Base-by-base conservation (phyloP, 2,329 filamentous ascomycete genomes). In the Hypocrella siamensis region DNA sequence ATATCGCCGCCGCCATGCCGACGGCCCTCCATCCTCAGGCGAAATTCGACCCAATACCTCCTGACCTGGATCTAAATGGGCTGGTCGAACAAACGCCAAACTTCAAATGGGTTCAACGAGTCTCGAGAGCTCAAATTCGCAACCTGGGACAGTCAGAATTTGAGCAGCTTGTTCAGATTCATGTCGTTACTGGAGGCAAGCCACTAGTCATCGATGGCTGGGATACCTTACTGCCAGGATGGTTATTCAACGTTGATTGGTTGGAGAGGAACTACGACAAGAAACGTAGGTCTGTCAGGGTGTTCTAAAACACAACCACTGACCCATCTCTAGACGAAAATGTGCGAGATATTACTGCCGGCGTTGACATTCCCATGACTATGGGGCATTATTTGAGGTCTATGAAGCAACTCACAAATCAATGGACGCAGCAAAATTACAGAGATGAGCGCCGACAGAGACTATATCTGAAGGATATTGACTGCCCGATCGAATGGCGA, bases 401-500 rank as follows among this genome's bases (percentile, higher is more conserved):
- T 31, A 80, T 96, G 79, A 69, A 71, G 26, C 73, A 80, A 41
- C 70, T 96, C 19, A 75, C 86, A 1, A 78, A 88, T 31, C 84
- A 93, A 49, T 93, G 83, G 63, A 79, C 66, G 7, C 61, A 71
- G 0, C 67, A 65, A 29, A 88, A 82, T 40, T 93, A 79, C 49
- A 76, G 76, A 37, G 80, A 92, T 40, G 74, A 82, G 38, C 70
- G 73, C 24, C 67, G 81, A 16, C 90, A 98, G 49, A 74, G 90
- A 10, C 72, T 96, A 2, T 98, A 98, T 50, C 60, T 96, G 17
- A 98, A 98, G 48, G 90, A 98, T 48, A 94, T 98, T 36, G 90
- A 98, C 51, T 94, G 86, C 43, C 90, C 90, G 1, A 60, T 68
- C 1, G 75, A 88, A 35, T 98, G 90, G 90, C 75, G 78, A 31